Evolutionary conservation across 495 filamentous ascomycete genomes (phyloP), one percentile per base, ranked within the genome.

Genomic region (Aspergillus leporis): DNA sequence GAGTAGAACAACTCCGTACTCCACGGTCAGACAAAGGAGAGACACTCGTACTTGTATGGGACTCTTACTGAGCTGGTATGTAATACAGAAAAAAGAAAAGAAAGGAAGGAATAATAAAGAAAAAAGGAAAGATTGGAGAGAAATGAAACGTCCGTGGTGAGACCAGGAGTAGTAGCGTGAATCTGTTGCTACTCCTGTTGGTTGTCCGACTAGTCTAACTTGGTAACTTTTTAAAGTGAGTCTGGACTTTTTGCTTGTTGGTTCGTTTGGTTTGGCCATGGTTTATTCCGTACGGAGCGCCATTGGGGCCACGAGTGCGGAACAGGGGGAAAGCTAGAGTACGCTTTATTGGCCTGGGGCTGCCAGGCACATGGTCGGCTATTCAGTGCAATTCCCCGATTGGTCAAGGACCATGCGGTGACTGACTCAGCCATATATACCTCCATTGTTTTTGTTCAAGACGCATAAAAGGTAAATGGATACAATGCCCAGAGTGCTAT

Each of bases 301-400:
- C 32, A 40, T 36, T 53, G 32, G 32, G 6, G 38, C 51, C 51
- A 53, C 32, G 32, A 22, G 51, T 53, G 32, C 50, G 30, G 50
- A 36, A 36, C 41, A 45, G 41, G 41, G 41, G 41, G 41, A 40
- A 40, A 19, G n/a, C 41, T 45, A 12, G 19, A 9, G 10, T 45
- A 22, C 14, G 14, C 34, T 14, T 13, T 38, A 38, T 38, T 38
- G 34, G 34, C 48, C 48, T 51, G 48, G 31, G 48, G 48, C 48
- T 51, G 10, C 31, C 50, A 53, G 51, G 51, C 51, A 53, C 51
- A 47, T 47, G 43, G 21, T 3, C 21, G 19, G 43, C 4, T 14
- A 45, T 19, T 45, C 43, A 3, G 6, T 16, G 1, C 5, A 16
- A 16, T n/a, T 2, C 43, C 19, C 43, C 43, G 43, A 47, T 47